These are phyloP conservation scores for Solanum infundibuliforme DNA, from an alignment of 257 asterid genomes.

Conservation along the genomic window DNA sequence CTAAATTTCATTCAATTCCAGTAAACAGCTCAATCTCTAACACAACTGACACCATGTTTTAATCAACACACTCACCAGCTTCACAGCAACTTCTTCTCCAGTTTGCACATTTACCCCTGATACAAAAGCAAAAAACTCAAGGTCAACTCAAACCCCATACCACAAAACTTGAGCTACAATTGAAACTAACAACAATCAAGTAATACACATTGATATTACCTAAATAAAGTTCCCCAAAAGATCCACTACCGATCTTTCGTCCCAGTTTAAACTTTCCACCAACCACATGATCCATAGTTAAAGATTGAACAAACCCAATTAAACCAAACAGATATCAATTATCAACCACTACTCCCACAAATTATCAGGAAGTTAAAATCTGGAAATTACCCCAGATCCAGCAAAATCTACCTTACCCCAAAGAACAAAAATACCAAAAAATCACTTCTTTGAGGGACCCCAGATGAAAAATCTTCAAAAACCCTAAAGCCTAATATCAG, in stretches of 20 bases:
- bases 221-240: conserved; percentile 87
- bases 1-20: background rate
- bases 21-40: background rate
- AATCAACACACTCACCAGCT: conserved; percentile 46
- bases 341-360: conserved; percentile 2
- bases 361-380: background rate
- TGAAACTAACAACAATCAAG: background rate
- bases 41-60: background rate
- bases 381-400: conserved; percentile 21
- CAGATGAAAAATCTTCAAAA: background rate
- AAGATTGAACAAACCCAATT: conserved; percentile 9
- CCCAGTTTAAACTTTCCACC: conserved; percentile 81
- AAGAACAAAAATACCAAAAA: background rate
- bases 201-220: conserved; percentile 28
- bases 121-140: background rate
- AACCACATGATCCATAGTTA: conserved; percentile 64
- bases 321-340: background rate
- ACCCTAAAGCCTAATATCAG: background rate
- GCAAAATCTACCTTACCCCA: background rate
- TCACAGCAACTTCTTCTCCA: conserved; percentile 89
- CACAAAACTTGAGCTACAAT: background rate
- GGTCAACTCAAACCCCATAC: background rate
- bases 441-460: background rate
- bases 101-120: conserved; percentile 67
- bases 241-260: conserved; percentile 93